A percentile compares a stretch with the other conserved stretches of the same genome.
phyloP scores from a whole-genome alignment of 805 yeast species.

The Starmerella stigmatis region DNA sequence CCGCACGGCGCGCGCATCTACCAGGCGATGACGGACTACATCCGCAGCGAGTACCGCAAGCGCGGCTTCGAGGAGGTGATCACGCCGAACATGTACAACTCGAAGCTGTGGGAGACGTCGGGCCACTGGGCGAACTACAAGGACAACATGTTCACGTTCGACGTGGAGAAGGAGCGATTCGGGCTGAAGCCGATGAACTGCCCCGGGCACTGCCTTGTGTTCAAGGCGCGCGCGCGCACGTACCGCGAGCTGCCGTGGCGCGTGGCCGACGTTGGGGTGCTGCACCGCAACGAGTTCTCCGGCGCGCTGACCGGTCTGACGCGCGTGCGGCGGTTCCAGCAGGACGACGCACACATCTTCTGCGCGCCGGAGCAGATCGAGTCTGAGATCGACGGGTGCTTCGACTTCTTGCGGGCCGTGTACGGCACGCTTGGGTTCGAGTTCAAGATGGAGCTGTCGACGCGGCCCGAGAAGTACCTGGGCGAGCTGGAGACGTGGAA shows the following conservation, averaged over 20 bases:
- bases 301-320: slow-evolving; percentile 94
- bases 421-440: slow-evolving; percentile 91
- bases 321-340: slow-evolving; percentile 97
- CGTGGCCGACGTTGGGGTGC: slow-evolving; percentile 95
- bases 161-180: slow-evolving; percentile 88
- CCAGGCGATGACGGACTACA: slow-evolving; percentile 67
- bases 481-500: slow-evolving; percentile 95
- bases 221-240: slow-evolving; percentile 85
- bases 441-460: slow-evolving; percentile 91
- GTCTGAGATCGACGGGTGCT: slow-evolving; percentile 67
- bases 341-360: slow-evolving; percentile 97
- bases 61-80: slow-evolving; percentile 98
- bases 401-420: slow-evolving; percentile 73
- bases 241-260: slow-evolving; percentile 97
- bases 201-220: slow-evolving; percentile 91
- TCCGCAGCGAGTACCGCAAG: slow-evolving; percentile 75
- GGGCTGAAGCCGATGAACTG: slow-evolving; percentile 97
- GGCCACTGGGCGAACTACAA: slow-evolving; percentile 98
- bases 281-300: slow-evolving; percentile 91
- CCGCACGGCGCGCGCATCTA: slow-evolving; percentile 99
- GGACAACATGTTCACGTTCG: slow-evolving; percentile 94
- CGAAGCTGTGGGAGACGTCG: slow-evolving; percentile 96
- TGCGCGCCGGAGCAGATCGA: slow-evolving; percentile 88
- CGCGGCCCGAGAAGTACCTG: slow-evolving; percentile 93
- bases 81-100: slow-evolving; percentile 96